Evolutionary conservation across 164 flowering plant species (phyloP), one percentile per base, ranked within the genome.

Genomic region (Litsea cubeba): DNA sequence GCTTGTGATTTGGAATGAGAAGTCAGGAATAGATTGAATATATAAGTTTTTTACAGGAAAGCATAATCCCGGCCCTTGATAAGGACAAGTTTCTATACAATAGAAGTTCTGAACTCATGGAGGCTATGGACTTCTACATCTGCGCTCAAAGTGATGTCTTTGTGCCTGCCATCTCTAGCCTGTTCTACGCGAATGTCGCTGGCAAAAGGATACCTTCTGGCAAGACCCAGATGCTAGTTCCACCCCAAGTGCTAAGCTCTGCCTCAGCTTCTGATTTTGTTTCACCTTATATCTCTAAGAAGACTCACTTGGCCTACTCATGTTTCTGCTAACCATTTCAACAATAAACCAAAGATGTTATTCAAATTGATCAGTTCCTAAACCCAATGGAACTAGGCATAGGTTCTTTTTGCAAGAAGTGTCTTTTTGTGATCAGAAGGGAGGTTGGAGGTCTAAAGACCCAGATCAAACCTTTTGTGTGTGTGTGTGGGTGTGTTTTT

Each of bases 161-260:
- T 72, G 93, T 96, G 24, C 99, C 98, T 23, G 95, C 97, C 74
- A 91, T 96, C 51, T 90, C 98, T 1, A 98, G 98, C 40, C 81
- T 96, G 68, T 90, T 92, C 71, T 88, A 95, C 58, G 88, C 91
- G 12, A 90, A 87, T 81, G 95, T 93, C 12, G 97, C 87, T 5
- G 97, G 97, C 17, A 87, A 83, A 74, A 87, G 98, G 79, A 93
- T 91, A 30, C 89, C 89, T 69, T 80, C 86, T 12, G 90, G 97
- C 0, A 91, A 74, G 75, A 86, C 84, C 40, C 87, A 88, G 69
- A 86, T 90, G 68, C 86, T 95, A 49, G 91, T 91, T 76, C 97
- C 98, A 50, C 84, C 87, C 2, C 62, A 79, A 20, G 82, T 89
- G 62, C 25, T 87, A 3, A 78, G 83, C 58, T 80, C 95, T 40